phyloP scores from a whole-genome alignment of 495 filamentous ascomycete species.

The Aspergillus incahuasiensis region DNA sequence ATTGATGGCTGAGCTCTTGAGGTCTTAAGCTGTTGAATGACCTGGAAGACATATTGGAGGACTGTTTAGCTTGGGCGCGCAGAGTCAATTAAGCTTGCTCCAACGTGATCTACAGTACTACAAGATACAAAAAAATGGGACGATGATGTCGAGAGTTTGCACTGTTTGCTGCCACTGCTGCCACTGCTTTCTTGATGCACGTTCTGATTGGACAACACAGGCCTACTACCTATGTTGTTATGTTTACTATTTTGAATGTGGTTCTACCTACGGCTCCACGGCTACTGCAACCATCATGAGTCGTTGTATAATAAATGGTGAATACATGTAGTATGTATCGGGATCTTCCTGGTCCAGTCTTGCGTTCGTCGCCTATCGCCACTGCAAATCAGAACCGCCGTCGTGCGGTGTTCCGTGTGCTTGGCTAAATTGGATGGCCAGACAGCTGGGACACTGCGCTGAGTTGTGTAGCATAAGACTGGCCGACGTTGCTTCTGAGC shows the following conservation, averaged over 20 bases:
- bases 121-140: not conserved
- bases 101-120: not conserved
- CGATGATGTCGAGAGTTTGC: constrained; percentile 23
- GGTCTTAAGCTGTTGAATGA: not conserved
- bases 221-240: too few relatives aligned
- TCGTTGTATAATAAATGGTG: too few relatives aligned
- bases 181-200: not conserved
- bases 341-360: too few relatives aligned
- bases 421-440: not conserved
- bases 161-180: constrained; percentile 23
- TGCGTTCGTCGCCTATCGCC: too few relatives aligned
- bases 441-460: not conserved
- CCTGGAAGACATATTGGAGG: constrained; percentile 9
- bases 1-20: constrained; percentile 11
- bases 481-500: not conserved
- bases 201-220: not conserved
- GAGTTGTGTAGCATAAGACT: not conserved
- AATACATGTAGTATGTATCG: too few relatives aligned
- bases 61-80: not conserved
- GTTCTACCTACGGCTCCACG: too few relatives aligned
- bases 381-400: not conserved
- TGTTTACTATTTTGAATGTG: too few relatives aligned
- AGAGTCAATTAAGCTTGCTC: not conserved
- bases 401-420: not conserved
- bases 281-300: too few relatives aligned